These are phyloP conservation scores for Tuber microsphaerosporum DNA, from an alignment of 495 filamentous ascomycete species.

Conservation along the genomic window DNA sequence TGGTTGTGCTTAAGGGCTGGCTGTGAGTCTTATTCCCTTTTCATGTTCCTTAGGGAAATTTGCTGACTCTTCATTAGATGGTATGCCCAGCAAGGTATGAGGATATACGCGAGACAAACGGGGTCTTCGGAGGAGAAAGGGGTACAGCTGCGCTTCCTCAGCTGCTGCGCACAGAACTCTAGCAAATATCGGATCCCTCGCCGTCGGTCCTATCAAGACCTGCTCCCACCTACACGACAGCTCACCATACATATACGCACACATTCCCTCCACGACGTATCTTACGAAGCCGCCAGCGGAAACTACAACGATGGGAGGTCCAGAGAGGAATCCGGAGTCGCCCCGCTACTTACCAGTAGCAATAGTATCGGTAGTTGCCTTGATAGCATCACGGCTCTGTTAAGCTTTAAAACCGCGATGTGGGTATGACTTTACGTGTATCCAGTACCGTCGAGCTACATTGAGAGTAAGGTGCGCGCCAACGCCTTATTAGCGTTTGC, in stretches of 20 bases:
- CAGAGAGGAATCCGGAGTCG: background rate
- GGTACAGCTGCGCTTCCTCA: too few species aligned
- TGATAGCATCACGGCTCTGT: background rate
- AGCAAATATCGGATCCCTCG: background rate
- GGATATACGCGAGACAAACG: too few species aligned
- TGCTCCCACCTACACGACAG: background rate
- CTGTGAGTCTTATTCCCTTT: background rate
- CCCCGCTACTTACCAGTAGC: background rate
- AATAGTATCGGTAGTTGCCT: background rate
- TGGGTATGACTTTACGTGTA: background rate
- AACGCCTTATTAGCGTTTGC: background rate
- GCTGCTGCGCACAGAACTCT: background rate
- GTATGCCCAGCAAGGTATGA: too few species aligned
- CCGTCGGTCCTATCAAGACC: background rate
- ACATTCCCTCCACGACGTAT: background rate
- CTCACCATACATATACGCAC: background rate
- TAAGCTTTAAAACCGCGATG: background rate
- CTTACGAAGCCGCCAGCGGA: background rate
- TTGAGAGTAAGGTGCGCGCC: background rate
- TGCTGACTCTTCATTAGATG: too few species aligned
- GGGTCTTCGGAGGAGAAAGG: too few species aligned
- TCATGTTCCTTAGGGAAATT: background rate
- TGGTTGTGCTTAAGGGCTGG: background rate
- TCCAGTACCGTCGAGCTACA: background rate
- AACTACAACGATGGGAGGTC: background rate